Evolutionary conservation across 2,329 filamentous ascomycete genomes (phyloP).

Genomic region (Monosporascus sp.): DNA sequence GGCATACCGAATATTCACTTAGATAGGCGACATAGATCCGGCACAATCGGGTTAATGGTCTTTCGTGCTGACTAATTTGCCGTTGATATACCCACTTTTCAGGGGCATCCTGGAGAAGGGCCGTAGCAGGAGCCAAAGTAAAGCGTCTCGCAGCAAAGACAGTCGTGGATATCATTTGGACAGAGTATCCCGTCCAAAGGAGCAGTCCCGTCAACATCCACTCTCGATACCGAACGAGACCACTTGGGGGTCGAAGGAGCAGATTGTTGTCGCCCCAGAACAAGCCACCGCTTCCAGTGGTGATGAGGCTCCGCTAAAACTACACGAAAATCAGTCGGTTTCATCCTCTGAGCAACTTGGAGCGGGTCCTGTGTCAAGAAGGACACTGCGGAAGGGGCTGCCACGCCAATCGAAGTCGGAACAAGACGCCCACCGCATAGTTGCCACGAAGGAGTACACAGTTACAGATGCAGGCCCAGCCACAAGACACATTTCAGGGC

Average conservation of each 20-base stretch:
- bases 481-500: background rate
- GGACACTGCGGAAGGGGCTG: background rate
- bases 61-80: constrained; percentile 33
- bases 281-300: background rate
- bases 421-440: background rate
- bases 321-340: constrained; percentile 3
- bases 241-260: constrained; percentile 13
- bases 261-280: constrained; percentile 6
- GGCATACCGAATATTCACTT: background rate
- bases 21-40: constrained; percentile 25
- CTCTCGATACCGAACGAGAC: constrained; percentile 4
- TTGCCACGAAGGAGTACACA: constrained; percentile 16
- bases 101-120: constrained; percentile 17
- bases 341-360: background rate
- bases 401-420: background rate
- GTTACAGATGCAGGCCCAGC: background rate
- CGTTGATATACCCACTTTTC: constrained; percentile 33
- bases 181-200: constrained; percentile 5
- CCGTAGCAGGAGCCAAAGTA: constrained; percentile 7
- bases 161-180: constrained; percentile 10
- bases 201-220: background rate
- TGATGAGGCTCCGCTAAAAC: constrained; percentile 4
- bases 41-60: constrained; percentile 33
- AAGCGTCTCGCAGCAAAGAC: background rate
- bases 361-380: too few relatives aligned